phyloP scores from a whole-genome alignment of 1,139 yeast species.

The Kazachstania sp. region DNA sequence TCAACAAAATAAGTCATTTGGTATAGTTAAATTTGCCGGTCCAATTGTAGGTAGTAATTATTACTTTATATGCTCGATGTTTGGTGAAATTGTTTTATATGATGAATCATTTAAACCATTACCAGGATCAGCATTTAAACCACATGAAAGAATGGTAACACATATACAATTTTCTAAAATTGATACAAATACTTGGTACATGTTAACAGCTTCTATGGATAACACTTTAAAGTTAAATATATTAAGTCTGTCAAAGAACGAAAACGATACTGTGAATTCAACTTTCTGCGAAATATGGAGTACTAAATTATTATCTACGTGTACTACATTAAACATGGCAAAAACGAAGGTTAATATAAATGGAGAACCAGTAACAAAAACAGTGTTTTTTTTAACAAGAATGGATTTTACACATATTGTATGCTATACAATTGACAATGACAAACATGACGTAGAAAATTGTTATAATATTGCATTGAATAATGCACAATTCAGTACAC shows the following conservation, averaged over 20 bases:
- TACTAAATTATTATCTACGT: constrained; percentile 38
- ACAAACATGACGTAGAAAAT: not conserved
- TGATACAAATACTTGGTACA: constrained; percentile 25
- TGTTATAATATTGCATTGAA: constrained; percentile 47
- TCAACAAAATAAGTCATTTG: constrained; percentile 4
- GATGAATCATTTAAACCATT: constrained; percentile 4
- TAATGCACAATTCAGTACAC: constrained; percentile 66
- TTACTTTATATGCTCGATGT: constrained; percentile 31
- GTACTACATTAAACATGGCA: constrained; percentile 41
- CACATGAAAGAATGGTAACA: constrained; percentile 40
- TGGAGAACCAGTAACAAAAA: constrained; percentile 11
- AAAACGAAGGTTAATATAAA: constrained; percentile 16
- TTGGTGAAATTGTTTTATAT: constrained; percentile 29
- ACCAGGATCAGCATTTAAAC: constrained; percentile 8
- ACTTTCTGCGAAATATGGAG: constrained; percentile 18
- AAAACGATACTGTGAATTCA: no score
- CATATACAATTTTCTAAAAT: constrained; percentile 30
- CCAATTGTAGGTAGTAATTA: constrained; percentile 6
- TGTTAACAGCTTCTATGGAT: constrained; percentile 63
- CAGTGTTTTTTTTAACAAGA: constrained; percentile 47
- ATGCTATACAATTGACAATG: constrained; percentile 33
- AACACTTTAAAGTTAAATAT: constrained; percentile 36
- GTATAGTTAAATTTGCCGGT: constrained; percentile 31
- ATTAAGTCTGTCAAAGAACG: constrained; percentile 24
- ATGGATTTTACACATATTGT: constrained; percentile 49